Base-by-base conservation (phyloP, 306 rosid species). In the Lathyrus aphaca region DNA sequence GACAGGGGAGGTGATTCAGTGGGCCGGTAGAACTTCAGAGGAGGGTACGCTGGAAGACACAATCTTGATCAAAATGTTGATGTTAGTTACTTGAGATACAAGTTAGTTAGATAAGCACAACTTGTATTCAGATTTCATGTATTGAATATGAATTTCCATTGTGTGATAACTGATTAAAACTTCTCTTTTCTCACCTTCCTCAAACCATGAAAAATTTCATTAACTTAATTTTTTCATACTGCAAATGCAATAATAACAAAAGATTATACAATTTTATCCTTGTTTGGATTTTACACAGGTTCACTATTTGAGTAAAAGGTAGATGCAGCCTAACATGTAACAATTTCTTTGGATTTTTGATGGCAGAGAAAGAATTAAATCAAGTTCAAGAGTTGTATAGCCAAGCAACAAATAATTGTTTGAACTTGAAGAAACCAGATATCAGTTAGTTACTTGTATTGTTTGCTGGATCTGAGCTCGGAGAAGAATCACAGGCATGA, bases 381-480 rank as follows among this genome's bases (percentile, higher is more conserved):
- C 87, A 80, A 38, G 96, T 90, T 60, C 96, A 79, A 68, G 91
- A 85, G 72, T 71, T 93, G 84, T 93, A 82, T 74, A 68, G 83
- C 50, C 88, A 86, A 76, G 91, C 96, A 15, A 84, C 97, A 10
- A 94, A 93, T 66, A 83, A 86, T 79, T 90, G 98, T 84, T 76
- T 93, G 76, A 93, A 90, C 81, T 77, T 90, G 82, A 93, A 90
- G 93, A 93, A 81, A 80, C 88, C 94, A 35, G 49, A 53, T 27
- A 57, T 25, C 50, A 71, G 39, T 62, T 75, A 65, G 43, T 23
- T 23, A 2, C 25, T 23, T 23, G 25, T 23, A 3, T 23, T 23
- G 25, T n/a, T 23, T 23, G 25, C 25, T 23, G 25, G 25, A n/a
- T n/a, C 25, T 23, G 25, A 23, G 25, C 25, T 23, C 25, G 2